A percentile compares a stretch with the other conserved stretches of the same genome.
Evolutionary conservation across 2,329 filamentous ascomycete species (phyloP).

Genomic region (Davidsoniella eucalypti): DNA sequence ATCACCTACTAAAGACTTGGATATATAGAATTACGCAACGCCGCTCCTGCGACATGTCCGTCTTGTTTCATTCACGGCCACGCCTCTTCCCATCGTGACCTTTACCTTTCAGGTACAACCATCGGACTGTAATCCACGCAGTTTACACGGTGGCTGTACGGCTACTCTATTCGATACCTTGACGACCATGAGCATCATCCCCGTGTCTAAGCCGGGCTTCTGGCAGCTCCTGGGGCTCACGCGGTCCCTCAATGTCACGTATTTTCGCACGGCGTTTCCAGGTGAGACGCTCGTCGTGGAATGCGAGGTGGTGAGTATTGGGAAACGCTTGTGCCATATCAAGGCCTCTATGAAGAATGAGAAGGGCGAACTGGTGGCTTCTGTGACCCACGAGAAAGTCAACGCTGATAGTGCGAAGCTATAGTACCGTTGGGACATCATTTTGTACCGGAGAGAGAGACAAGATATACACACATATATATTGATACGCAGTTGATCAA

Average conservation of each 20-base stretch:
- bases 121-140: slow-evolving; percentile 37
- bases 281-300: slow-evolving; percentile 36
- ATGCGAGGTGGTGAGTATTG: slow-evolving; percentile 40
- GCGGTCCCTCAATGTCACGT: slow-evolving; percentile 49
- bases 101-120: slow-evolving; percentile 34
- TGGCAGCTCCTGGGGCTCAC: slow-evolving; percentile 48
- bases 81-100: slow-evolving; percentile 24
- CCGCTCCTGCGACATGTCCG: slow-evolving; percentile 25
- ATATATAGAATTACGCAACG: slow-evolving; percentile 28
- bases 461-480: slow-evolving; percentile 46
- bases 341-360: slow-evolving; percentile 37
- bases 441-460: slow-evolving; percentile 28
- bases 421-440: slow-evolving; percentile 20
- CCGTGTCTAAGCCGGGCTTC: slow-evolving; percentile 36
- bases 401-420: slow-evolving; percentile 34
- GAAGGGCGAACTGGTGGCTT: slow-evolving; percentile 36
- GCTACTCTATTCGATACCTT: slow-evolving; percentile 52
- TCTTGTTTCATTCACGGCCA: slow-evolving; percentile 22
- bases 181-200: slow-evolving; percentile 41
- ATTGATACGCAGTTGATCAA: slow-evolving; percentile 40
- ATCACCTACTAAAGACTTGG: neutral
- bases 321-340: slow-evolving; percentile 35
- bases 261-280: slow-evolving; percentile 42
- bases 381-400: slow-evolving; percentile 49
- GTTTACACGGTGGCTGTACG: slow-evolving; percentile 45